These are phyloP conservation scores for Paecilomyces dactylethromorphus DNA, from an alignment of 2,329 filamentous ascomycete species.

Conservation along the genomic window DNA sequence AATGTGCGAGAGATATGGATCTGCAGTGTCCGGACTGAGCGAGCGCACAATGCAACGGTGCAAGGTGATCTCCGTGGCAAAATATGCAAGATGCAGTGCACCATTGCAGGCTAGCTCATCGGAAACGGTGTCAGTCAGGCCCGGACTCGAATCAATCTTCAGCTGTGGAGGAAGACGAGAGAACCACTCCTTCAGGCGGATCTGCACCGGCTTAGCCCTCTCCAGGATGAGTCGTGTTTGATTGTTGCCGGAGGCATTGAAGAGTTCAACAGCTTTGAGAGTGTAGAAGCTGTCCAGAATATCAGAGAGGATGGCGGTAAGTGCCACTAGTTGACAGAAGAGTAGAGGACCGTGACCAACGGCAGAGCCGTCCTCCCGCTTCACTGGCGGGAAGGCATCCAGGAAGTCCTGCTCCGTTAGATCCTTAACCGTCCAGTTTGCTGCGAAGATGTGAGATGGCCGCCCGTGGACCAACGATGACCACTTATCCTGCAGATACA, in stretches of 20 bases:
- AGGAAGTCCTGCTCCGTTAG: constrained; percentile 36
- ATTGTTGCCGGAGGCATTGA: constrained; percentile 33
- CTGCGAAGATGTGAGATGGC: constrained; percentile 65
- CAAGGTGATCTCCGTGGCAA: constrained; percentile 87
- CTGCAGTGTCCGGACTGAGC: constrained; percentile 52
- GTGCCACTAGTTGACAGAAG: constrained; percentile 47
- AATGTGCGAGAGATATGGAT: constrained; percentile 82
- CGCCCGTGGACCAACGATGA: constrained; percentile 77
- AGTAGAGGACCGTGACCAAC: constrained; percentile 38
- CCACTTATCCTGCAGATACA: constrained; percentile 96
- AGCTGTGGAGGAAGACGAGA: constrained; percentile 40
- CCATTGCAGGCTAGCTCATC: constrained; percentile 44
- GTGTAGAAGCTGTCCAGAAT: constrained; percentile 49
- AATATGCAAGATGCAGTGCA: constrained; percentile 85
- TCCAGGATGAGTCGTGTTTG: constrained; percentile 47
- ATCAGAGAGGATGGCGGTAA: constrained; percentile 47
- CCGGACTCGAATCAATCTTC: constrained; percentile 43
- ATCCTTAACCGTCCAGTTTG: constrained; percentile 67
- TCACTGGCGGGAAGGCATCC: constrained; percentile 24
- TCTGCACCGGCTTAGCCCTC: constrained; percentile 48
- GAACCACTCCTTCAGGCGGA: constrained; percentile 49
- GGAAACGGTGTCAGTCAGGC: constrained; percentile 38
- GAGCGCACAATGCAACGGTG: constrained; percentile 87
- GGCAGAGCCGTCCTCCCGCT: constrained; percentile 22
- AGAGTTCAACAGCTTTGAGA: constrained; percentile 40